Percentiles rank a stretch among this genome's conserved stretches.
Evolutionary conservation across 75 land plant species (phyloP).

Genomic region (Ceratopteris richardii): DNA sequence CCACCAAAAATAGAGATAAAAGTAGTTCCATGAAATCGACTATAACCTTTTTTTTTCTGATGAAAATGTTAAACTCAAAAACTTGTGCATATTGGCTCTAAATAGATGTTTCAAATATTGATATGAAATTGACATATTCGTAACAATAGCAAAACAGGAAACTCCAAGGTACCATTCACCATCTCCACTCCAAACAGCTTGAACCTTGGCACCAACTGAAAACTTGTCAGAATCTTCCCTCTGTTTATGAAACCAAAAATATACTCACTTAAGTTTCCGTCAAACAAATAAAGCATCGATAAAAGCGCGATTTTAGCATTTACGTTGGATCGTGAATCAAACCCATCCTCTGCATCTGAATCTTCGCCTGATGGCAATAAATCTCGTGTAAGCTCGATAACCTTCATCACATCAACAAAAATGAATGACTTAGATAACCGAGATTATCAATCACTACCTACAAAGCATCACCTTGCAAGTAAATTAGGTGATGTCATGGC

Average conservation of each 20-base stretch:
- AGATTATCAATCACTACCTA: background rate
- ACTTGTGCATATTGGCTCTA: too few species aligned
- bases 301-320: too few species aligned
- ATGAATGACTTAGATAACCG: slow-evolving; percentile 1
- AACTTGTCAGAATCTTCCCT: slow-evolving; percentile 21
- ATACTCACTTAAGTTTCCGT: background rate
- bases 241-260: background rate
- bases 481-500: background rate
- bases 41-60: too few species aligned
- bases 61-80: too few species aligned
- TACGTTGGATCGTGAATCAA: too few species aligned
- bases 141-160: too few species aligned
- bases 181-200: slow-evolving; percentile 95
- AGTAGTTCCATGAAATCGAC: too few species aligned
- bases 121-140: too few species aligned
- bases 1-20: too few species aligned
- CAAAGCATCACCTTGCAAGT: background rate
- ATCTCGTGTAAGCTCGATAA: slow-evolving; percentile 70
- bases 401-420: slow-evolving; percentile 41
- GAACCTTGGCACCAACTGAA: slow-evolving; percentile 78
- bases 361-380: slow-evolving; percentile 44
- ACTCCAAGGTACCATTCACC: slow-evolving; percentile 99
- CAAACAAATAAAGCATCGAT: slow-evolving; percentile 10
- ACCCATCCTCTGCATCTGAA: background rate
- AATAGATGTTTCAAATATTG: too few species aligned